Base-by-base conservation (phyloP, 2,329 filamentous ascomycete species). In the Stagonosporopsis tanaceti region DNA sequence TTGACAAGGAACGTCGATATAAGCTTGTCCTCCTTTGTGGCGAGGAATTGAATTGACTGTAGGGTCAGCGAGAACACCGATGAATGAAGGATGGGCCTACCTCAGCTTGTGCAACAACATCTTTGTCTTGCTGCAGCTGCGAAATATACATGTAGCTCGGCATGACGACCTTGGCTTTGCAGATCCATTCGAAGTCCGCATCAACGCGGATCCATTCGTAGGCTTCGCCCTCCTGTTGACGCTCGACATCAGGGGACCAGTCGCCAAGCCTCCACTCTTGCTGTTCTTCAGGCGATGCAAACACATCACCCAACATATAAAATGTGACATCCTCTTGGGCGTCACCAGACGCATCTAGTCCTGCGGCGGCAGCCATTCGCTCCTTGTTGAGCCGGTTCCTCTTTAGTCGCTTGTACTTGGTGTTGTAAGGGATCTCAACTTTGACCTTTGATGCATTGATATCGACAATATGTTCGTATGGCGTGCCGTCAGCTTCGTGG, bases 131-230 rank as follows among this genome's bases (percentile, higher is more conserved):
- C 75, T 99, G 95, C 61, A 99, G 82, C 76, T 99, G 95, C 22
- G 95, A 97, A 57, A 97, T 87, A 74, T 95, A 97, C 96, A 99
- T 99, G 81, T 98, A 98, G 4, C 92, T 87, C 42, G 92, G 92
- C 84, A 97, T 92, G 62, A 89, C 89, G 59, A 89, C 88, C 48
- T 71, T 66, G 76, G 96, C 91, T 65, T 89, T 89, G 77, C 91
- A 95, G 56, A 97, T 89, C 95, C 95, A 99, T 75, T 99, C 95
- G 66, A 98, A 98, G 77, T 99, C 96, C 15, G 94, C 93, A 76
- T 99, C 95, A 79, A 98, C 91, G 20, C 95, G 89, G 66, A 99
- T 96, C 95, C 96, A 99, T 75, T 99, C 95, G 70, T 97, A 99
- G 0, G 92, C 96, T 73, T 99, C 95, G 63, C 93, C 88, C 54